These are phyloP conservation scores for Picochlorum sp. DNA, from an alignment of 139 green algal species.

Conservation along the genomic window DNA sequence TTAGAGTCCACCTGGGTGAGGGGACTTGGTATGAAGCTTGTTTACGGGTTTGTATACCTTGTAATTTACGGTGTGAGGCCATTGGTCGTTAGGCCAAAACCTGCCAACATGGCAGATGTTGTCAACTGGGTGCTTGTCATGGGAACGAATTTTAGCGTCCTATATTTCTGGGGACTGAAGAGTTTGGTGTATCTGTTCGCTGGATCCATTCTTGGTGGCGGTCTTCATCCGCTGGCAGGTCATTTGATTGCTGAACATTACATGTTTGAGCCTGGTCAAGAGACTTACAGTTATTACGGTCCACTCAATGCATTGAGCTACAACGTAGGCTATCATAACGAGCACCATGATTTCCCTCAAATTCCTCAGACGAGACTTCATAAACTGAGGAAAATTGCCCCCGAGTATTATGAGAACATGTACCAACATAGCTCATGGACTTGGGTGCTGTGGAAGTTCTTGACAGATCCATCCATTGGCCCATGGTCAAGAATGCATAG, in stretches of 20 bases:
- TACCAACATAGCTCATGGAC: constrained; percentile 47
- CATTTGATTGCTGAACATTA: constrained; percentile 73
- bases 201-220: constrained; percentile 37
- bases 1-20: constrained; percentile 29
- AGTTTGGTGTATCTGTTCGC: constrained; percentile 42
- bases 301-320: constrained; percentile 55
- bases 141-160: constrained; percentile 26
- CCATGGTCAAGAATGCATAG: constrained; percentile 33
- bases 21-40: constrained; percentile 23
- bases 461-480: constrained; percentile 42
- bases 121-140: constrained; percentile 37
- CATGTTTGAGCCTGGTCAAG: constrained; percentile 49
- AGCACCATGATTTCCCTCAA: constrained; percentile 73
- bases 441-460: constrained; percentile 50
- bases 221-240: constrained; percentile 57
- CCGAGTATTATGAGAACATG: constrained; percentile 57
- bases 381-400: constrained; percentile 45
- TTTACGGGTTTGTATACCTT: constrained; percentile 39
- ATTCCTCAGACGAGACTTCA: constrained; percentile 53
- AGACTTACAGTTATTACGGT: constrained; percentile 75
- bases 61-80: constrained; percentile 53
- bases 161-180: constrained; percentile 41
- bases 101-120: constrained; percentile 21
- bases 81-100: constrained; percentile 47
- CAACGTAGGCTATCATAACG: constrained; percentile 73